Base-by-base conservation (phyloP, 768 basidiomycete species). In the Lactifluus hygrophoroides region DNA sequence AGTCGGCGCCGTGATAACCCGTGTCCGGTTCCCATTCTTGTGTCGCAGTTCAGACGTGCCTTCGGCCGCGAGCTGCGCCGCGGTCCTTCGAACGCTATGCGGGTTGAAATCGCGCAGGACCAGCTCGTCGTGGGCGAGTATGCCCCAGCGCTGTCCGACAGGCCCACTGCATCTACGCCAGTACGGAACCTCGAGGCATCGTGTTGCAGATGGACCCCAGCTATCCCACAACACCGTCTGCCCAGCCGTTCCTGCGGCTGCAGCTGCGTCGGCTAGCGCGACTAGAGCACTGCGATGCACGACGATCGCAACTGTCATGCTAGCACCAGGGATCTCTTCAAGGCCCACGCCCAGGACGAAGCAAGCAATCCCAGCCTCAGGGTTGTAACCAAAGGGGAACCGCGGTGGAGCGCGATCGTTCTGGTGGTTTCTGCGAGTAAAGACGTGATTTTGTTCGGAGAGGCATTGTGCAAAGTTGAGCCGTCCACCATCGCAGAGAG, bases 311-410 rank as follows among this genome's bases (percentile, higher is more conserved):
- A 58, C 27, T 10, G 57, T 30, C 43, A 58, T 37, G 57, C 57
- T 58, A 4, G 57, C 57, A 9, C 27, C 50, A 17, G 57, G 57
- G 35, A 58, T 58, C 7, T 46, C 57, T 25, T 58, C 50, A 21
- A 53, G 57, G 37, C 51, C 32, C 34, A 58, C 57, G 28, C 57
- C 57, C 14, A 58, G 38, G 21, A 58, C 14, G 51, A 58, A 58
- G 30, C 51, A 53, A 2, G 51, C 51, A 14, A 53, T 14, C 13
- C 43, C 57, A n/a, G 49, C 58, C n/a, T 32, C 32, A 11, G 51
- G 35, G 35, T 58, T 52, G 5, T 44, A 34, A 11, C 28, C 19
- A 16, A 54, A 50, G 7, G 53, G 53, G 13, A 49, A 50, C 5
- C 47, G 53, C 28, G 42, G 58, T 2, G 47, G 42, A 23, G 25